Base-by-base conservation (phyloP, 306 rosid species). In the Neltuma alba region DNA sequence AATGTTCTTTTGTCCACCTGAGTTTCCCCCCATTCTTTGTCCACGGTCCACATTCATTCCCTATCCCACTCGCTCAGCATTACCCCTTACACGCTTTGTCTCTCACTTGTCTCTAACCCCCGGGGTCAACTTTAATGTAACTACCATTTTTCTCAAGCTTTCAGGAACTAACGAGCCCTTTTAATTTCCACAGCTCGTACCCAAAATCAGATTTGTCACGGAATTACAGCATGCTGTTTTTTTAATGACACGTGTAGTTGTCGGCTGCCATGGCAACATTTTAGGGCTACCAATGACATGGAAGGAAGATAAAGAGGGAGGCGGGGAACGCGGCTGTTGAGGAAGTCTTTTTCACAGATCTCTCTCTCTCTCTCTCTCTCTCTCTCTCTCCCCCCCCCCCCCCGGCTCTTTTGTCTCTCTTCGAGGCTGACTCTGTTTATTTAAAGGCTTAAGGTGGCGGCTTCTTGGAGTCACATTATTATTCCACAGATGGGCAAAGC, bases 171-270 rank as follows among this genome's bases (percentile, higher is more conserved):
- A 16, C 5, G 18, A 58, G 20, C 7, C 66, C 66, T 12, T 6
- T 28, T 60, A 28, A 60, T 30, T 60, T 18, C 14, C 38, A 2
- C 15, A 58, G 20, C 36, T 61, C 15, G 11, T 14, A 31, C 13
- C 23, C 23, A 30, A 57, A 63, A 18, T 33, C 21, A 34, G 70
- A 65, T 6, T 21, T 36, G 60, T 36, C 47, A 33, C 37, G 40
- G 41, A 57, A 76, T 34, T 4, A 65, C 73, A 16, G 66, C 64
- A 42, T 55, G 75, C 68, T 81, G 75, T 16, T 83, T 74, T 60
- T 21, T 38, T 37, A 31, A 72, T 63, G 84, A 89, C 88, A 83
- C 90, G 85, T 88, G 88, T 60, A 58, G 64, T 76, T 91, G 96
- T 88, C 91, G 88, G 89, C 81, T 89, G 55, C 27, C 36, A 48